These are phyloP conservation scores for Oligophagozyma castellii DNA, from an alignment of 1,139 yeast genomes.

Conservation along the genomic window DNA sequence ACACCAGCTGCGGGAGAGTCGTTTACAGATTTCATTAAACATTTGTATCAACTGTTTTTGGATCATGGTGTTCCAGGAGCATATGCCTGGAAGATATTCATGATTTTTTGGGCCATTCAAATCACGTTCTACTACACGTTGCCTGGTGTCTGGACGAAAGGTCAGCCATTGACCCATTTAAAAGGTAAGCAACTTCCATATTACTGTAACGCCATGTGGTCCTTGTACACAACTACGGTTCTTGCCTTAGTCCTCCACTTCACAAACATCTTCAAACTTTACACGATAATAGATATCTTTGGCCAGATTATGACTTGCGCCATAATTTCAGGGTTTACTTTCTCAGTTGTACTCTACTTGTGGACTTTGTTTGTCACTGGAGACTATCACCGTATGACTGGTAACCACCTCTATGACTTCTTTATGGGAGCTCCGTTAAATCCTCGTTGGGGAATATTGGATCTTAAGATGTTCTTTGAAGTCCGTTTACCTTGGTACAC, in stretches of 20 bases:
- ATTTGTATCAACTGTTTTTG: conserved; percentile 30
- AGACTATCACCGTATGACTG: conserved; percentile 81
- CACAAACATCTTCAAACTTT: conserved; percentile 58
- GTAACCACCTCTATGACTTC: conserved; percentile 77
- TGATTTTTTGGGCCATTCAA: conserved; percentile 59
- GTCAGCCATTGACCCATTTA: conserved; percentile 79
- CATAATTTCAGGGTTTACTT: conserved; percentile 56
- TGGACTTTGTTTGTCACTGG: conserved; percentile 53
- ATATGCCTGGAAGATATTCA: conserved; percentile 56
- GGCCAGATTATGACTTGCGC: conserved; percentile 92
- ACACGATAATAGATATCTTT: conserved; percentile 63
- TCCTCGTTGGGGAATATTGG: conserved; percentile 87
- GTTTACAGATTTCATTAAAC: conserved; percentile 38
- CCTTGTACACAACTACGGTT: conserved; percentile 58
- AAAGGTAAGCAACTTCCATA: conserved; percentile 73
- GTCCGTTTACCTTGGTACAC: conserved; percentile 97
- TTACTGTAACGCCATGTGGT: conserved; percentile 81
- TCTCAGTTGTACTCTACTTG: conserved; percentile 49
- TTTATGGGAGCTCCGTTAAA: conserved; percentile 97
- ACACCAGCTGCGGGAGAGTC: conserved; percentile 51
- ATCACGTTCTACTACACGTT: conserved; percentile 65
- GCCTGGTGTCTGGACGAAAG: conserved; percentile 93
- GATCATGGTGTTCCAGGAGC: conserved; percentile 56
- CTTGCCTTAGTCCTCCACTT: conserved; percentile 51
- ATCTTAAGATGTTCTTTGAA: conserved; percentile 92